Base-by-base conservation (phyloP, 495 filamentous ascomycete species). In the Rhypophila decipiens region DNA sequence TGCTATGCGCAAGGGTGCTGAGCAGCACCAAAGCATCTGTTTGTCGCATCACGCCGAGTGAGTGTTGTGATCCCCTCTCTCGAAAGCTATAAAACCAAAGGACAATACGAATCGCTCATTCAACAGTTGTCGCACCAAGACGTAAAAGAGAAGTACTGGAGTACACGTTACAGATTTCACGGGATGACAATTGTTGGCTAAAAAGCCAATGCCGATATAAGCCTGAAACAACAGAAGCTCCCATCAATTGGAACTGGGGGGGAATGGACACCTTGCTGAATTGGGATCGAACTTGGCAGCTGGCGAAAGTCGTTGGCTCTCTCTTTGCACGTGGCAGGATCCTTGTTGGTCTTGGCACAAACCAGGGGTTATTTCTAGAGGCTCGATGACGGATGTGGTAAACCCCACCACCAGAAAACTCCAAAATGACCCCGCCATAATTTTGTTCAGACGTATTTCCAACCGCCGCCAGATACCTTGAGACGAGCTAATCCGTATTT, bases 21-120 rank as follows among this genome's bases (percentile, higher is more conserved):
- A 66, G 12, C 39, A 67, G 60, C 54, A 63, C 62, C 55, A 64
- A 51, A 39, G 61, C 56, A 45, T 46, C 48, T 44, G 56, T 56
- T 42, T 55, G 60, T 51, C 56, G 47, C 64, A 67, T 67, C 19
- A 39, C 53, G 42, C 20, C 37, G 27, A 21, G 29, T 55, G 19
- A n/a, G 7, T 36, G 19, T 21, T 47, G 43, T 47, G 31, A 23
- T 46, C 44, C 39, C 42, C 39, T 42, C 44, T 44, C 36, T 39
- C 38, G 18, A 39, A n/a, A 23, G 27, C 42, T 48, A 24, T 23
- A n/a, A n/a, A n/a, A 2, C 24, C 21, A 21, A 47, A 27, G 17
- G 12, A 24, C 24, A 31, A 18, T 29, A 44, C 5, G 33, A 41
- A 31, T 34, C 29, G n/a, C 18, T 42, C 24, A 41, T 42, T 17